These are phyloP conservation scores for Colletotrichum phormii DNA, from an alignment of 2,329 filamentous ascomycete species.

Conservation along the genomic window DNA sequence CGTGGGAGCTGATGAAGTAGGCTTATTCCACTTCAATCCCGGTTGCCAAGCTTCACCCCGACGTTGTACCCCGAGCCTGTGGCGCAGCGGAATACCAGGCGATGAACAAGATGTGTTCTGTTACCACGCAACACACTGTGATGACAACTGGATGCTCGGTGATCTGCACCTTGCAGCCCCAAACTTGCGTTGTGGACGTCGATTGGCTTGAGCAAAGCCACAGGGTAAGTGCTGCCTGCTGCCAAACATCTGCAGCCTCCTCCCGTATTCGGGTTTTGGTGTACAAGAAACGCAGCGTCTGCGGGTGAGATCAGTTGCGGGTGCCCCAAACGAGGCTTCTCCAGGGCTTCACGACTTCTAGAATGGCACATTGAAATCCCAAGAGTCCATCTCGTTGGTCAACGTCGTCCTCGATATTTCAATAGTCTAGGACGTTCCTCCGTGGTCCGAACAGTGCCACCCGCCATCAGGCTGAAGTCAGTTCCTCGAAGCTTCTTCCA, in stretches of 20 bases:
- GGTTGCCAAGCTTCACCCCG: conserved; percentile 6
- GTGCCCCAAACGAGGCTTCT: conserved; percentile 20
- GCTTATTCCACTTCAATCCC: conserved; percentile 7
- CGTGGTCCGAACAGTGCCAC: neutral
- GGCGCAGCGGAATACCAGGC: conserved; percentile 22
- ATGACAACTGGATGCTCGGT: neutral
- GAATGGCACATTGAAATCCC: neutral
- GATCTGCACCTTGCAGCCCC: conserved; percentile 15
- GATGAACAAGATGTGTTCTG: neutral
- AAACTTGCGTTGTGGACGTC: neutral
- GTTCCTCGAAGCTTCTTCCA: neutral
- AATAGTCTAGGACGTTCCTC: neutral
- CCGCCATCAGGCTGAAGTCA: neutral
- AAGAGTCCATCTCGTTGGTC: neutral
- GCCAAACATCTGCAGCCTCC: neutral
- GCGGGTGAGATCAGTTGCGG: neutral
- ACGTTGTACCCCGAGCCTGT: neutral
- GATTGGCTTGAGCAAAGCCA: conserved; percentile 26
- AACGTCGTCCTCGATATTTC: neutral
- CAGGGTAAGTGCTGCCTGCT: conserved; percentile 7
- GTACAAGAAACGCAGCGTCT: neutral
- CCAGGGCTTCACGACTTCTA: neutral
- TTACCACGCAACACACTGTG: neutral
- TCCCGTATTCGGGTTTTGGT: neutral
- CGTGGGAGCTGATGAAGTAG: neutral